Evolutionary conservation across 2,329 filamentous ascomycete species (phyloP), one percentile per base, ranked within the genome.

Genomic region (Immersiporthe knoxdaviesiana): DNA sequence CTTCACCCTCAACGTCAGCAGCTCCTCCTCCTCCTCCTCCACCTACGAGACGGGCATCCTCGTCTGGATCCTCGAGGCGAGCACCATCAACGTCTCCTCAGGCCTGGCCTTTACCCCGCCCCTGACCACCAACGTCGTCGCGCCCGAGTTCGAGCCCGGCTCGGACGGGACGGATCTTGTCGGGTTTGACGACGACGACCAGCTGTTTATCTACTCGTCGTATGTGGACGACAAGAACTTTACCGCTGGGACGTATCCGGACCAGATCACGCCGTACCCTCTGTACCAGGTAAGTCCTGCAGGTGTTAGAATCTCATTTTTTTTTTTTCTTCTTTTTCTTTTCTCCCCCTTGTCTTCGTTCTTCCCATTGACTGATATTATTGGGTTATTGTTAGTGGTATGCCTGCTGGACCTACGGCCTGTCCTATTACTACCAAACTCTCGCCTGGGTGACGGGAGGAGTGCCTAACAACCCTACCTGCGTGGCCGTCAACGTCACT

Each of bases 391-490:
- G 24, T 18, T 61, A 71, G 72, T 80, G 78, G 78, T 76, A 75
- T 61, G 74, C 75, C 3, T 80, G 79, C 74, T 79, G 73, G 72
- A 76, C 77, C 58, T 76, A 75, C 72, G 73, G 76, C 60, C 73
- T 71, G 24, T 71, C 75, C 7, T 80, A 79, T 70, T 79, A 76
- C 72, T 80, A 80, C 71, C 74, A 78, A 30, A 74, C 77, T 2
- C 68, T 80, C 11, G 77, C 72, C 21, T 80, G 78, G 78, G 71
- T 75, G 5, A 74, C 74, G 12, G 56, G 68, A 10, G 68, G 71
- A 3, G 66, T 72, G 18, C 77, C 79, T n/a, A 74, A 75, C 71
- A 79, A 80, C 72, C 78, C 79, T 41, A 80, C 77, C 12, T 80
- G 79, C 70, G 72, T 76, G 69, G 61, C 74, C 2, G 77, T 79